phyloP scores from a whole-genome alignment of 306 rosid genomes.

The Sicyos baderoa region DNA sequence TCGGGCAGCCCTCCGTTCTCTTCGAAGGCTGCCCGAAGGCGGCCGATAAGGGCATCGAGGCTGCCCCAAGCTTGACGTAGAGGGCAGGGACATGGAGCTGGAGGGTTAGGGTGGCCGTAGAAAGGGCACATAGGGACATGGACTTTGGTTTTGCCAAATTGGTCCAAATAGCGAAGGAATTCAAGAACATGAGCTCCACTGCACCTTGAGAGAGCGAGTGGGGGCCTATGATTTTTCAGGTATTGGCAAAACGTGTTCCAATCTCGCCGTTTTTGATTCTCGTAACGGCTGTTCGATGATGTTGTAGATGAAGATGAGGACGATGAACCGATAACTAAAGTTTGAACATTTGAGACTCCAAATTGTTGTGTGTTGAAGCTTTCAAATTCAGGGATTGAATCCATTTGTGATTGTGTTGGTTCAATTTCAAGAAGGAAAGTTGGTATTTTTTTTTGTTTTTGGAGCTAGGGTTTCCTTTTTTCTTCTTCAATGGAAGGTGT shows the following conservation, averaged over 20 bases:
- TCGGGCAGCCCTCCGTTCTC: conserved; percentile 96
- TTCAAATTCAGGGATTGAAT: conserved; percentile 64
- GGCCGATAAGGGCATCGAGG: conserved; percentile 90
- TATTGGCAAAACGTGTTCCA: conserved; percentile 98
- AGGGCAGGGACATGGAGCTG: conserved; percentile 96
- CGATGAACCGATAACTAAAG: conserved; percentile 22
- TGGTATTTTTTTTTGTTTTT: not conserved
- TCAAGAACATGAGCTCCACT: conserved; percentile 98
- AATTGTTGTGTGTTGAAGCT: conserved; percentile 33
- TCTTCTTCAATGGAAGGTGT: not conserved
- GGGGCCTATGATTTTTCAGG: conserved; percentile 90
- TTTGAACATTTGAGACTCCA: not conserved
- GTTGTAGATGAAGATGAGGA: conserved; percentile 30
- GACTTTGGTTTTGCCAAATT: conserved; percentile 92
- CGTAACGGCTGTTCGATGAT: conserved; percentile 62
- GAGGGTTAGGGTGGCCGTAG: conserved; percentile 88
- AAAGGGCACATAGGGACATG: conserved; percentile 91
- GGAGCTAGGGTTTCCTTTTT: conserved; percentile 1
- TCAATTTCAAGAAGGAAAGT: not conserved
- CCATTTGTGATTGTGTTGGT: conserved; percentile 34
- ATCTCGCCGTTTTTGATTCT: conserved; percentile 94
- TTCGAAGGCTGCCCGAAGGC: conserved; percentile 91
- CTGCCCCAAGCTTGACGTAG: conserved; percentile 98
- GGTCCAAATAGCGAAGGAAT: conserved; percentile 88
- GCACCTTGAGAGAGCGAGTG: conserved; percentile 83